Percentiles rank a stretch among this genome's conserved stretches.
Conservation (phyloP, 2,329 filamentous ascomycete genomes). For the Tolypocladium sp. region DNA sequence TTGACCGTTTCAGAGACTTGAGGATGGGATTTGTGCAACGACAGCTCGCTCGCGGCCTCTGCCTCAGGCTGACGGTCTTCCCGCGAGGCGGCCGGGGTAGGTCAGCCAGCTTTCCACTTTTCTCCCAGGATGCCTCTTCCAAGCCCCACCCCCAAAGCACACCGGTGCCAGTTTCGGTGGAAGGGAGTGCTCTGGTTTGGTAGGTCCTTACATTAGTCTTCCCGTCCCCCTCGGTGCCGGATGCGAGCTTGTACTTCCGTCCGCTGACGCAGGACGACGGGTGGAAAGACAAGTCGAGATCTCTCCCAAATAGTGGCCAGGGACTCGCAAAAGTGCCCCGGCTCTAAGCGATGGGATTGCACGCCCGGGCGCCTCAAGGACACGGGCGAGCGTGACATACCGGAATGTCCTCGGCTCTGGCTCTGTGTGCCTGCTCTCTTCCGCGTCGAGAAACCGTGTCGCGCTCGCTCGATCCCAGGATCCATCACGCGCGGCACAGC, state of each 20-base stretch:
- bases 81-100: conserved; percentile 1
- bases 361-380: not conserved
- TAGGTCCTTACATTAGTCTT: conserved; percentile 23
- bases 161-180: conserved; percentile 16
- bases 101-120: not conserved
- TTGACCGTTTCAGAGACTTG: conserved; percentile 18
- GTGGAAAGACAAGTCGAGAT: not conserved
- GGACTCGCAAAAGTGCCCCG: conserved; percentile 1
- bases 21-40: conserved; percentile 1
- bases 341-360: not conserved
- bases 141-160: conserved; percentile 4
- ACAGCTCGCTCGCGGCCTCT: not conserved
- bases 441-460: not conserved
- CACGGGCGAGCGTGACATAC: not conserved
- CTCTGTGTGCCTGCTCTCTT: not conserved
- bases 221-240: conserved; percentile 16
- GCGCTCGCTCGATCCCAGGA: not conserved
- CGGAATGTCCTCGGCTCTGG: not conserved
- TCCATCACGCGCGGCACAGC: not conserved
- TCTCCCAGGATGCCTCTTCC: not conserved
- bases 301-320: not conserved
- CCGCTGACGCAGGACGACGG: conserved; percentile 6
- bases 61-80: not conserved
- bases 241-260: conserved; percentile 13
- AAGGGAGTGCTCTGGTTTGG: conserved; percentile 10